Percentiles rank a stretch among this genome's conserved stretches.
Evolutionary conservation across 2,329 filamentous ascomycete species (phyloP).

Genomic region (Sporothrix humicola): DNA sequence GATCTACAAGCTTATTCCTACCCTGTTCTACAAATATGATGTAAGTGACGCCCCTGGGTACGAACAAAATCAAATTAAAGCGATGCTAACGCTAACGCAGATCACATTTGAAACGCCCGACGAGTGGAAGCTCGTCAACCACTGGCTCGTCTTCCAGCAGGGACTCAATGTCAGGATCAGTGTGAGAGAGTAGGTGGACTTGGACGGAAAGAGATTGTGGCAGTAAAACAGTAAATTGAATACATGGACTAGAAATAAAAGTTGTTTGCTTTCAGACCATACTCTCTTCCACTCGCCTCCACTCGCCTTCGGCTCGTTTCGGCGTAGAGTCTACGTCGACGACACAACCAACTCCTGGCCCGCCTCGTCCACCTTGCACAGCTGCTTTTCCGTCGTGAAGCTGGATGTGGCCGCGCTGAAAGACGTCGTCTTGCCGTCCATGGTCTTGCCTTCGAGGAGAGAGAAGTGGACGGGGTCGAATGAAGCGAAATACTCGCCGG

Average conservation of each 20-base stretch:
- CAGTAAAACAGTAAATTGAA: not conserved
- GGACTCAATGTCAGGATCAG: constrained; percentile 11
- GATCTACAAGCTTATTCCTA: constrained; percentile 49
- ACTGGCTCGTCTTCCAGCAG: constrained; percentile 30
- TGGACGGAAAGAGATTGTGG: too few species aligned
- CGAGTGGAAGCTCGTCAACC: constrained; percentile 27
- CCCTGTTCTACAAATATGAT: constrained; percentile 46
- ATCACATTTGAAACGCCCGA: constrained; percentile 17
- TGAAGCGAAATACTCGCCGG: constrained; percentile 34
- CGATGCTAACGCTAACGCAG: constrained; percentile 9
- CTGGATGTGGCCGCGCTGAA: constrained; percentile 28
- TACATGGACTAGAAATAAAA: not conserved
- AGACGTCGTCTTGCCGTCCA: constrained; percentile 29
- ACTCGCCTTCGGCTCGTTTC: not conserved
- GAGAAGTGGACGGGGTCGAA: constrained; percentile 34
- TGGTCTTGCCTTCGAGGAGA: constrained; percentile 15
- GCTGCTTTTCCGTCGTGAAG: constrained; percentile 32
- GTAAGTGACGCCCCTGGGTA: constrained; percentile 35
- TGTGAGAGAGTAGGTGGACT: not conserved
- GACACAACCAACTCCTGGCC: constrained; percentile 24
- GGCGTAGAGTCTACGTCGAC: constrained; percentile 33
- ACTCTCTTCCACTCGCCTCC: too few species aligned
- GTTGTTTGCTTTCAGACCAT: too few species aligned
- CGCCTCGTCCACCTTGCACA: constrained; percentile 29
- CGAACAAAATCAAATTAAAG: too few species aligned